A percentile compares a stretch with the other conserved stretches of the same genome.
Conservation (phyloP, 257 asterid genomes). For the Hygrophila difformis region DNA sequence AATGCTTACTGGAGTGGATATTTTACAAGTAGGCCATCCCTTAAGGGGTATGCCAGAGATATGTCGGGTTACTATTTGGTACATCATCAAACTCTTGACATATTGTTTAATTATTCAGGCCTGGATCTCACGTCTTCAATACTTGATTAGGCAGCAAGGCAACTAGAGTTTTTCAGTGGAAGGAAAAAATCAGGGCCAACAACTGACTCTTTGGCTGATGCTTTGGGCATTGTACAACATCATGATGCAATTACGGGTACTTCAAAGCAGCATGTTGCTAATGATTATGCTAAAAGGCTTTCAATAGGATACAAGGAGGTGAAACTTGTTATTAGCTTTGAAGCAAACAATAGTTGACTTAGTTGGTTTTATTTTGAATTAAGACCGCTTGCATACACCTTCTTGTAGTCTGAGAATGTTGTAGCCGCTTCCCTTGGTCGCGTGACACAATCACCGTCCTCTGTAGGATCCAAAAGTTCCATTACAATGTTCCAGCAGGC, state of each 20-base stretch:
- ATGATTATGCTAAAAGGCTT: conserved; percentile 92
- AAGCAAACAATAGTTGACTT: background rate
- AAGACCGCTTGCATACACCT: too few relatives aligned
- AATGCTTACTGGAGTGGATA: conserved; percentile 38
- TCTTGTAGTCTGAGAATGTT: conserved; percentile 62
- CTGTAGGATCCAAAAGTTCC: conserved; percentile 41
- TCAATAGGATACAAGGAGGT: conserved; percentile 90
- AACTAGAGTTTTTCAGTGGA: conserved; percentile 69
- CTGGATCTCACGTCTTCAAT: too few relatives aligned
- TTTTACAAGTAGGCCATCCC: conserved; percentile 68
- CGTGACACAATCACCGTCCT: conserved; percentile 41
- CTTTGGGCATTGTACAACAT: conserved; percentile 19
- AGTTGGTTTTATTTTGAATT: too few relatives aligned
- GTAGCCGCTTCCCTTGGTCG: conserved; percentile 74
- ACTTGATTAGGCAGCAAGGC: conserved; percentile 96
- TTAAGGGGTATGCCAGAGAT: conserved; percentile 76
- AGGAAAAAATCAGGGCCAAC: conserved; percentile 59
- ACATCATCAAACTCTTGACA: conserved; percentile 15
- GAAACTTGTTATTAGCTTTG: conserved; percentile 5
- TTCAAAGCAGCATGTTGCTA: conserved; percentile 85
- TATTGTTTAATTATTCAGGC: background rate
- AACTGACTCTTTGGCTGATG: conserved; percentile 68
- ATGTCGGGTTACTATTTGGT: conserved; percentile 94
- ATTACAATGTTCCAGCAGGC: conserved; percentile 61
- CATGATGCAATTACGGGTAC: conserved; percentile 28